phyloP scores from a whole-genome alignment of 257 asterid genomes.

The Knoxia roxburghii region DNA sequence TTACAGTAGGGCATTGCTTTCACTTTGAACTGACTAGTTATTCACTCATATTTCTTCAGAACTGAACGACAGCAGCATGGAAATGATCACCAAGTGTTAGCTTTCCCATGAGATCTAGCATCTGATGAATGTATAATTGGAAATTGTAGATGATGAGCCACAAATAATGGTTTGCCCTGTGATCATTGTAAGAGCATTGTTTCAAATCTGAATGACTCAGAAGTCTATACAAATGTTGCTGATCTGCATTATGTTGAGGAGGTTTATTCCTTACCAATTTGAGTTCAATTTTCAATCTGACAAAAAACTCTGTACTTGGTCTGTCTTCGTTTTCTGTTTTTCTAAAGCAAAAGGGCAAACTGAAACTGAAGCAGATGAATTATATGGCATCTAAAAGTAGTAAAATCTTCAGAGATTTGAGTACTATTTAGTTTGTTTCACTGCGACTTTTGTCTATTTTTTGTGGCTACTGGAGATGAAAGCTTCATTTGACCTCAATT shows the following conservation, averaged over 20 bases:
- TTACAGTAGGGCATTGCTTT: background rate
- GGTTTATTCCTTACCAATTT: background rate
- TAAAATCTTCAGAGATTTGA: no score
- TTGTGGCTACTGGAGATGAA: no score
- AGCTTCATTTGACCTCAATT: no score
- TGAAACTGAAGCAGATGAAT: background rate
- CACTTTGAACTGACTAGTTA: background rate
- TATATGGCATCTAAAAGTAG: no score
- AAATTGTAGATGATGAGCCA: background rate
- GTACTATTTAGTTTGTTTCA: no score
- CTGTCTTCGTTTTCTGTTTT: no score
- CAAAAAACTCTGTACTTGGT: background rate
- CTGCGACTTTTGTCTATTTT: no score
- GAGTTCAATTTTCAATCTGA: background rate
- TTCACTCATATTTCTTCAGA: slow-evolving; percentile 5
- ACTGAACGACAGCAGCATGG: background rate
- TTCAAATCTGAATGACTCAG: background rate
- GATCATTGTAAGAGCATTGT: background rate
- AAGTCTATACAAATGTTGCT: background rate
- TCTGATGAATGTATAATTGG: background rate
- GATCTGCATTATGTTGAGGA: background rate
- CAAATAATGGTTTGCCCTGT: background rate
- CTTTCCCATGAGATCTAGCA: slow-evolving; percentile 6
- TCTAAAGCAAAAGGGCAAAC: background rate
- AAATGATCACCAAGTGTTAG: background rate